A percentile compares a stretch with the other conserved stretches of the same genome.
phyloP scores from a whole-genome alignment of 495 filamentous ascomycete genomes.

The Tuber borchii region DNA sequence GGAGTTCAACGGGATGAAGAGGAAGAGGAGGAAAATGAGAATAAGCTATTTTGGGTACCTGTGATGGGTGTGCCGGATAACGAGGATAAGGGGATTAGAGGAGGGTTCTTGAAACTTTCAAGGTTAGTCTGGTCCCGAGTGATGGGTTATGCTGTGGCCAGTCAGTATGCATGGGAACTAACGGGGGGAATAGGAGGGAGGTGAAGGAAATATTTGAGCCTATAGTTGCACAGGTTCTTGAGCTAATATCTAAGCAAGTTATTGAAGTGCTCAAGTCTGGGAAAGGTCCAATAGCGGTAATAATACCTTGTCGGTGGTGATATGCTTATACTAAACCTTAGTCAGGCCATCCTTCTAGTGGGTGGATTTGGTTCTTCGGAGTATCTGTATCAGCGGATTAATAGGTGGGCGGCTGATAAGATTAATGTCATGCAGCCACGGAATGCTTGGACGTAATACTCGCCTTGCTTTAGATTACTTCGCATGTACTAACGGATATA shows the following conservation, averaged over 20 bases:
- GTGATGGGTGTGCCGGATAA: conserved; percentile 59
- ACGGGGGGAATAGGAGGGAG: conserved; percentile 31
- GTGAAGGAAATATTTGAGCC: conserved; percentile 45
- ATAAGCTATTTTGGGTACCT: conserved; percentile 38
- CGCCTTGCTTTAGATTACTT: not conserved
- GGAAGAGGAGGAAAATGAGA: conserved; percentile 26
- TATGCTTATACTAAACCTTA: not conserved
- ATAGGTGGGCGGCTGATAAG: conserved; percentile 33
- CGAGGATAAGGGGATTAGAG: conserved; percentile 55
- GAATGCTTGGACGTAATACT: conserved; percentile 44
- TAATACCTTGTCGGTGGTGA: not conserved
- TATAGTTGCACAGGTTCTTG: conserved; percentile 43
- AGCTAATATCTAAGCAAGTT: conserved; percentile 44
- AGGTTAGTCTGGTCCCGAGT: conserved; percentile 25
- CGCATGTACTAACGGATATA: conserved; percentile 17
- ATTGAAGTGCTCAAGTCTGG: conserved; percentile 35
- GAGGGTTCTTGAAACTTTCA: conserved; percentile 60
- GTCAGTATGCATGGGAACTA: not conserved
- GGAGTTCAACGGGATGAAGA: conserved; percentile 42
- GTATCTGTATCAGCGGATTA: conserved; percentile 43
- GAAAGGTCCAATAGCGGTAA: conserved; percentile 33
- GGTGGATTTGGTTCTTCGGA: conserved; percentile 47
- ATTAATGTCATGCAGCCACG: conserved; percentile 45
- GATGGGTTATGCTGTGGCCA: conserved; percentile 3
- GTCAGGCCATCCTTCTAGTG: conserved; percentile 44